These are phyloP conservation scores for Kewa caespitosa DNA, from an alignment of 179 eudicot species.

Conservation along the genomic window DNA sequence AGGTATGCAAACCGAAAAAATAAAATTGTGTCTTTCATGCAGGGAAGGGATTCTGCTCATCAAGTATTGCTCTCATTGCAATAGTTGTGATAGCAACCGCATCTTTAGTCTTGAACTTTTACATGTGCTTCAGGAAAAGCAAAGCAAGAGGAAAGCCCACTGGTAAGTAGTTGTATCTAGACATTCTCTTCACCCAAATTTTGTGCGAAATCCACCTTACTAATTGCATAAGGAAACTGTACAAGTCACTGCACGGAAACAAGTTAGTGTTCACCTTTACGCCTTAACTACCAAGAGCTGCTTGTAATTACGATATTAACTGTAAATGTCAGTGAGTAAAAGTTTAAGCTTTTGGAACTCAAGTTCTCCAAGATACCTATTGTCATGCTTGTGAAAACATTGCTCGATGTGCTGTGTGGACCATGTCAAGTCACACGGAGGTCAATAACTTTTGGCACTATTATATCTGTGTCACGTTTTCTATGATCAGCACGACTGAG, in stretches of 20 bases:
- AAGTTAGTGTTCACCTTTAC: no score
- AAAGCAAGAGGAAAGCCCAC: conserved; percentile 28
- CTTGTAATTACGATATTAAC: neutral
- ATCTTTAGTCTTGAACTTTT: conserved; percentile 19
- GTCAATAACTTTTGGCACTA: neutral
- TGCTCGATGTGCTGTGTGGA: neutral
- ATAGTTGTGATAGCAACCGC: conserved; percentile 22
- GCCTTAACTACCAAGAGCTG: neutral
- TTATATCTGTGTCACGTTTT: neutral
- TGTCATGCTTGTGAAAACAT: neutral
- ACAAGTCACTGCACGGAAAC: no score
- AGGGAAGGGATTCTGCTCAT: conserved; percentile 1
- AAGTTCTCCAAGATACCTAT: neutral
- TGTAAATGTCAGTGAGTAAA: neutral
- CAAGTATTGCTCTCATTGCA: conserved; percentile 9
- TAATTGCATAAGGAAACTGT: neutral
- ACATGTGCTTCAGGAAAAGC: conserved; percentile 16
- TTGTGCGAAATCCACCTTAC: neutral
- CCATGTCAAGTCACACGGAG: neutral
- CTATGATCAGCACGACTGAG: neutral
- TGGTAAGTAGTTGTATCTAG: conserved; percentile 17
- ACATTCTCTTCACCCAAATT: neutral
- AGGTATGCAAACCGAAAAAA: neutral
- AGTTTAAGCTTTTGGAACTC: neutral
- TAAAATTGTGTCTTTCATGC: neutral